These are phyloP conservation scores for Geotrichum klebahnii DNA, from an alignment of 1,139 yeast species.

Conservation along the genomic window DNA sequence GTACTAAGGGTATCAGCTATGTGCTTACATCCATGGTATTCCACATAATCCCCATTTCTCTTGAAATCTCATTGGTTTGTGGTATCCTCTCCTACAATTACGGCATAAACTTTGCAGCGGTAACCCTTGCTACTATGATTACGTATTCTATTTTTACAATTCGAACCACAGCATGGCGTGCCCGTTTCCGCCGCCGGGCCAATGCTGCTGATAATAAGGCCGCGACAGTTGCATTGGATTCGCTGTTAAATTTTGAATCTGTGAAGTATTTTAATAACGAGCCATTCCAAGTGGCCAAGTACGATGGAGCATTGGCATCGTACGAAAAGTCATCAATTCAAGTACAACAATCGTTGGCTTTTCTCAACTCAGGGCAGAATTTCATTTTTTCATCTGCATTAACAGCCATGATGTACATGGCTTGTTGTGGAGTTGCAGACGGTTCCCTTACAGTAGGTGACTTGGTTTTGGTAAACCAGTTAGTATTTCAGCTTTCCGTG, in stretches of 20 bases:
- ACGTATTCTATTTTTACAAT: constrained; percentile 85
- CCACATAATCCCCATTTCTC: constrained; percentile 87
- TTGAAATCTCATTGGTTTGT: constrained; percentile 88
- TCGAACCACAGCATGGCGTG: constrained; percentile 93
- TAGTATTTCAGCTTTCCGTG: constrained; percentile 90
- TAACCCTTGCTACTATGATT: constrained; percentile 81
- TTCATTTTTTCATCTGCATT: constrained; percentile 85
- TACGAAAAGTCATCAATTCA: constrained; percentile 82
- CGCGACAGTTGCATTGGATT: constrained; percentile 89
- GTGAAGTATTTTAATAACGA: constrained; percentile 94
- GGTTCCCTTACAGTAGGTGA: constrained; percentile 91
- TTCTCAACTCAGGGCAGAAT: constrained; percentile 87
- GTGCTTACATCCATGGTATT: constrained; percentile 94
- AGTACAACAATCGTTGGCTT: constrained; percentile 89
- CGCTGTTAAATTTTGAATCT: constrained; percentile 88
- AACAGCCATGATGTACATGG: constrained; percentile 98
- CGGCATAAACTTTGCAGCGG: constrained; percentile 84
- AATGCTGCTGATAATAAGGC: constrained; percentile 93
- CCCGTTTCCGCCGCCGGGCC: constrained; percentile 83
- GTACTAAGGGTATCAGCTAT: constrained; percentile 94
- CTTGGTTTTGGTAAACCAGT: constrained; percentile 88
- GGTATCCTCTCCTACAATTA: constrained; percentile 90
- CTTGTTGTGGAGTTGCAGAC: constrained; percentile 87
- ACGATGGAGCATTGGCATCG: constrained; percentile 66
- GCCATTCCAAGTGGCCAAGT: constrained; percentile 68